Percentiles rank a stretch among this genome's conserved stretches.
phyloP scores from a whole-genome alignment of 805 yeast species.

The Zygotorulaspora danielsina region DNA sequence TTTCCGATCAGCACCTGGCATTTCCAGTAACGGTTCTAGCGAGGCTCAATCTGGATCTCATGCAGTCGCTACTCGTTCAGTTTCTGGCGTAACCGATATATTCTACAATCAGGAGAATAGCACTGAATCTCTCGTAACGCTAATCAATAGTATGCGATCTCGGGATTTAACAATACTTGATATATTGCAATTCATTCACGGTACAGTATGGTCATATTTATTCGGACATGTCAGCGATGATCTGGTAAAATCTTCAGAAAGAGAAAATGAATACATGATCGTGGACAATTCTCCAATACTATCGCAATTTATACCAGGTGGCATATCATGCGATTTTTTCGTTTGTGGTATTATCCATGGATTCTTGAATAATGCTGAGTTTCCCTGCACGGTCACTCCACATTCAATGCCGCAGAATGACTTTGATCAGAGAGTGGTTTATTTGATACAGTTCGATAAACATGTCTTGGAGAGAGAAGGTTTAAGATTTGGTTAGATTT shows the following conservation, averaged over 20 bases:
- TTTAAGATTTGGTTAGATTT: constrained; percentile 33
- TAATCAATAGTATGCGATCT: constrained; percentile 29
- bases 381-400: constrained; percentile 72
- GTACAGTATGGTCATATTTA: constrained; percentile 66
- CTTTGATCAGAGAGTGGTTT: constrained; percentile 63
- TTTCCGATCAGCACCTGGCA: constrained; percentile 10
- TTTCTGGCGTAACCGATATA: constrained; percentile 6
- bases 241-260: constrained; percentile 66
- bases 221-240: constrained; percentile 77
- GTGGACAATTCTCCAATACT: constrained; percentile 69
- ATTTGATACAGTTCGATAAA: constrained; percentile 65
- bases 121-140: constrained; percentile 22
- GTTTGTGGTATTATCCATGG: constrained; percentile 88
- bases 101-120: constrained; percentile 11
- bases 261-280: constrained; percentile 71
- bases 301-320: constrained; percentile 63
- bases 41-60: constrained; percentile 7
- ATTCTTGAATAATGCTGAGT: constrained; percentile 63
- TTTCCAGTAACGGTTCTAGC: constrained; percentile 2
- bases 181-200: constrained; percentile 66
- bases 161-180: constrained; percentile 67
- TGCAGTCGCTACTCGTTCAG: constrained; percentile 1
- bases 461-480: constrained; percentile 53
- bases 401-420: constrained; percentile 64
- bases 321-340: constrained; percentile 76